Evolutionary conservation across 1,284 basidiomycete species (phyloP).

Genomic region (Cutaneotrichosporon curvatum): DNA sequence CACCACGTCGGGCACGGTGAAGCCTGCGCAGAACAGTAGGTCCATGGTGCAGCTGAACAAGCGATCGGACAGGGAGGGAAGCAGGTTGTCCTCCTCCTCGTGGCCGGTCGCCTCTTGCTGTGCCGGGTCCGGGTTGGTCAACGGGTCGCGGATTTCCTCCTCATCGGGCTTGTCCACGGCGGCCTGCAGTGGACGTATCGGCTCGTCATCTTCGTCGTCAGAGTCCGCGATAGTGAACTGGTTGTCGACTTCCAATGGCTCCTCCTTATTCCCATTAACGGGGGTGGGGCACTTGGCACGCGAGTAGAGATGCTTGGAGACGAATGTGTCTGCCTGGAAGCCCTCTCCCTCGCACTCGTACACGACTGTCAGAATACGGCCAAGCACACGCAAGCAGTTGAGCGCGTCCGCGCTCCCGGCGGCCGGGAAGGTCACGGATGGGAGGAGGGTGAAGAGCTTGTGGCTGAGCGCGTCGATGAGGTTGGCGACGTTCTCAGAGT

Average conservation of each 20-base stretch:
- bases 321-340: constrained; percentile 5
- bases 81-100: constrained; percentile 38
- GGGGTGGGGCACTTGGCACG: background rate
- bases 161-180: constrained; percentile 48
- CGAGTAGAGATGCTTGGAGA: constrained; percentile 7
- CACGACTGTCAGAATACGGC: constrained; percentile 75
- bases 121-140: constrained; percentile 21
- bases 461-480: constrained; percentile 66
- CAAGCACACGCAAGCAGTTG: constrained; percentile 78
- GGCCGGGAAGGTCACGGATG: constrained; percentile 71
- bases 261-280: no score
- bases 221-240: constrained; percentile 53
- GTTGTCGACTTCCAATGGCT: background rate
- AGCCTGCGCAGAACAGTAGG: constrained; percentile 82
- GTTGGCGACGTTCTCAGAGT: constrained; percentile 76
- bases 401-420: constrained; percentile 63
- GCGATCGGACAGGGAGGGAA: constrained; percentile 69
- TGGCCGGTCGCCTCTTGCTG: constrained; percentile 12
- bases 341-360: constrained; percentile 67
- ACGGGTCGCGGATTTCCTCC: constrained; percentile 47
- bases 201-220: constrained; percentile 59
- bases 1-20: constrained; percentile 71
- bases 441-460: constrained; percentile 70
- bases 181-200: constrained; percentile 10
- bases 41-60: constrained; percentile 72